Evolutionary conservation across 2,329 filamentous ascomycete genomes (phyloP).

Genomic region (Camillea tinctor): DNA sequence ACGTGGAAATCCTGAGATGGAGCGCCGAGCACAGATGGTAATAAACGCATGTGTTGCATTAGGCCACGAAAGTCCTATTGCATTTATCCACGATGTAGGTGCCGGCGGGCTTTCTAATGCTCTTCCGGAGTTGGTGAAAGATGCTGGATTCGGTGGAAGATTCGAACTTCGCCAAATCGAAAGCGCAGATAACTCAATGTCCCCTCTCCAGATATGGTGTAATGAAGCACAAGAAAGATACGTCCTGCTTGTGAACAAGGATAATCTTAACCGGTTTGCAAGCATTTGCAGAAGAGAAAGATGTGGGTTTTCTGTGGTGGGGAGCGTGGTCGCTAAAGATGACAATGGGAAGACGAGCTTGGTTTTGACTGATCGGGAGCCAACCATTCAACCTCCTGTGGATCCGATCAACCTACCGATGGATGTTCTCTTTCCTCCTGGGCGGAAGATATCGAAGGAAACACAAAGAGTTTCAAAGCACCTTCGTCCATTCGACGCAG

Average conservation of each 20-base stretch:
- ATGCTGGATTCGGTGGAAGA: conserved; percentile 84
- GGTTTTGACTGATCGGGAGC: conserved; percentile 51
- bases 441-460: conserved; percentile 17
- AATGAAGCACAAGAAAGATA: conserved; percentile 97
- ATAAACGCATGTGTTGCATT: conserved; percentile 91
- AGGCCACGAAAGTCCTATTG: conserved; percentile 82
- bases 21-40: conserved; percentile 93
- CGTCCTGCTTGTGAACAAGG: conserved; percentile 81
- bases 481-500: conserved; percentile 62
- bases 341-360: conserved; percentile 67
- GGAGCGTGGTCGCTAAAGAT: conserved; percentile 65
- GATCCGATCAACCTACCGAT: conserved; percentile 32
- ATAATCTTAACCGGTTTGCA: conserved; percentile 74
- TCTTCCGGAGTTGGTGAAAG: conserved; percentile 68
- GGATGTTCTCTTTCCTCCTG: conserved; percentile 31
- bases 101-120: conserved; percentile 81
- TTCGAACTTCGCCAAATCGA: conserved; percentile 96
- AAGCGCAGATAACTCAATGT: conserved; percentile 87
- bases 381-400: conserved; percentile 17
- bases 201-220: conserved; percentile 92
- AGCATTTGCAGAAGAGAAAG: conserved; percentile 73
- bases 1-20: conserved; percentile 94
- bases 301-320: conserved; percentile 90
- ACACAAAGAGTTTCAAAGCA: conserved; percentile 3
- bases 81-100: conserved; percentile 96